Evolutionary conservation across 2,329 filamentous ascomycete genomes (phyloP).

Genomic region (Hypoxylon rubiginosum): DNA sequence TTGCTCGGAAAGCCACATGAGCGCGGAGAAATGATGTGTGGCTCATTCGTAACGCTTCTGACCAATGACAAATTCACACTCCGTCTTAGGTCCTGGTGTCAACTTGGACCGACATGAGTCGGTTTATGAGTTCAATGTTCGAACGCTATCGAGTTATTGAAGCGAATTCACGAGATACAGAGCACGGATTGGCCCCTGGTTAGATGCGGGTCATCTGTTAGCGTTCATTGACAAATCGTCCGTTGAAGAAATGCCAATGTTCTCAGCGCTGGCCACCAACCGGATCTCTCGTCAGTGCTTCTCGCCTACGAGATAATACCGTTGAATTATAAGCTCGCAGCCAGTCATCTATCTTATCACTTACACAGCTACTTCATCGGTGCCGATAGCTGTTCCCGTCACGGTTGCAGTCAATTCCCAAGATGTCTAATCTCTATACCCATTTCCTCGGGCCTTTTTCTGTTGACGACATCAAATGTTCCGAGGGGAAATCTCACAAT

Average conservation of each 20-base stretch:
- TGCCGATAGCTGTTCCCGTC: constrained; percentile 33
- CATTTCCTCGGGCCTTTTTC: constrained; percentile 30
- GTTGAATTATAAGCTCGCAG: background rate
- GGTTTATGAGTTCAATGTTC: constrained; percentile 17
- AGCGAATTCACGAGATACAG: constrained; percentile 17
- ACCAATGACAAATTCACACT: constrained; percentile 24
- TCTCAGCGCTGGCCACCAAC: constrained; percentile 6
- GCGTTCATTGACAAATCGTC: constrained; percentile 13
- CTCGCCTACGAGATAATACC: constrained; percentile 4
- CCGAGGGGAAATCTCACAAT: constrained; percentile 13
- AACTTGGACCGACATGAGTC: constrained; percentile 18
- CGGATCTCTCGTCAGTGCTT: background rate
- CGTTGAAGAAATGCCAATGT: constrained; percentile 21
- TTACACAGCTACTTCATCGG: constrained; percentile 1
- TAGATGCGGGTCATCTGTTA: constrained; percentile 16
- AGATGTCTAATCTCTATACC: constrained; percentile 10
- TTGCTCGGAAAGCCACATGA: constrained; percentile 34
- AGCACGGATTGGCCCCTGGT: constrained; percentile 5
- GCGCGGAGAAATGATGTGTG: constrained; percentile 26
- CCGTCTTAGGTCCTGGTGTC: constrained; percentile 20
- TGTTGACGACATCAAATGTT: constrained; percentile 23
- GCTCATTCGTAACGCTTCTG: constrained; percentile 18
- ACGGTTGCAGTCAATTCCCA: constrained; percentile 19
- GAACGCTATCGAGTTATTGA: constrained; percentile 11
- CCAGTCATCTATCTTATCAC: background rate